Evolutionary conservation across 2,329 filamentous ascomycete genomes (phyloP), one percentile per base, ranked within the genome.

Genomic region (Pyrenophora seminiperda): DNA sequence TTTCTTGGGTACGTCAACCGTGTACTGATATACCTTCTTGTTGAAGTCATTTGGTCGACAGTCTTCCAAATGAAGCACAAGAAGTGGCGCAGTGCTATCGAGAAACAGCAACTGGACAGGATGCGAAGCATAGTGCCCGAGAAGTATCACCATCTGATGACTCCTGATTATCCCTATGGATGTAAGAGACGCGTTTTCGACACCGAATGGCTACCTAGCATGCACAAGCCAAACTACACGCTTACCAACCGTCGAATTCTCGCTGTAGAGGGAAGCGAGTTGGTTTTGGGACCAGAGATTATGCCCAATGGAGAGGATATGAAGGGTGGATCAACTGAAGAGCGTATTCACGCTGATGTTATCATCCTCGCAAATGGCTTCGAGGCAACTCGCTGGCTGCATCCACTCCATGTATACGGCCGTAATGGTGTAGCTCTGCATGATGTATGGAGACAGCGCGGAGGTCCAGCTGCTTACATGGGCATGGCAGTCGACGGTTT

Each of bases 111-210:
- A 14, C 9, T 29, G 24, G 27, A 22, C n/a, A 18, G 27, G 11
- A 53, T 39, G 32, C 18, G 17, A 15, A 27, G 31, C 2, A 39
- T 41, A 9, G 37, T 41, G 17, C 50, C 50, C 11, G 34, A 53
- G 39, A 56, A 61, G 33, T 62, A 62, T 20, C 50, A 55, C 29
- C 43, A 55, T n/a, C 37, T 61, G 13, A 50, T 62, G 19, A 50
- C 48, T 6, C 59, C 59, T 1, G 47, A 55, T 14, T 66, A 59
- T 49, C 56, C 54, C 5, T 42, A 63, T 17, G 67, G 67, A 7
- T 71, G 68, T 50, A 71, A 71, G 33, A 54, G 68, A 13, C 56
- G 65, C 4, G 66, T 70, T 41, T 68, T 68, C 31, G 65, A 68
- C 46, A 58, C 58, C 1, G 54, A 49, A 6, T 62, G 36, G 31